Conservation (phyloP, 108 stramenopile genomes). For the Thalassiosira profunda region DNA sequence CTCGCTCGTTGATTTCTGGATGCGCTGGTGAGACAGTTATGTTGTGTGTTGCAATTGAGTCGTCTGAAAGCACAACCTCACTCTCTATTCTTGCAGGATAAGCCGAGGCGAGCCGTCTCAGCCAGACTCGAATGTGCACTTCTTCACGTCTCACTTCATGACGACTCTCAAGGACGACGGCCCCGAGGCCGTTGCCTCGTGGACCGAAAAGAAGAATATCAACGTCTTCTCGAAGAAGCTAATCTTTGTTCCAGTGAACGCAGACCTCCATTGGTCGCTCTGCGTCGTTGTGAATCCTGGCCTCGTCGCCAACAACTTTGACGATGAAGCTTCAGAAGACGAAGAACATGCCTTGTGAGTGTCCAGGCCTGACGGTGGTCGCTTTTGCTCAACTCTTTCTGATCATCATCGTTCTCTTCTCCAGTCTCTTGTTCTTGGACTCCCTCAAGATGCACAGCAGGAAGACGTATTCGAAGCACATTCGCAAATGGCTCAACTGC, state of each 20-base stretch:
- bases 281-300: slow-evolving; percentile 95
- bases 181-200: slow-evolving; percentile 66
- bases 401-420: background rate
- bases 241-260: slow-evolving; percentile 95
- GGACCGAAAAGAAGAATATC: slow-evolving; percentile 83
- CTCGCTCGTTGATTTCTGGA: slow-evolving; percentile 90
- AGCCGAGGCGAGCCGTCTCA: slow-evolving; percentile 17
- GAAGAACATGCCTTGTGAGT: slow-evolving; percentile 39
- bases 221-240: slow-evolving; percentile 91
- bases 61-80: background rate
- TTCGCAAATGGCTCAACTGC: slow-evolving; percentile 77
- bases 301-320: slow-evolving; percentile 28
- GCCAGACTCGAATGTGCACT: slow-evolving; percentile 48
- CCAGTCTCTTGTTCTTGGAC: slow-evolving; percentile 86
- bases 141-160: slow-evolving; percentile 92
- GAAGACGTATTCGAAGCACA: slow-evolving; percentile 32
- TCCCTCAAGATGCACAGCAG: slow-evolving; percentile 79
- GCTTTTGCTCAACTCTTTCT: background rate
- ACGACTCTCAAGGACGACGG: slow-evolving; percentile 75
- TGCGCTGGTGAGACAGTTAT: slow-evolving; percentile 75
- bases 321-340: background rate
- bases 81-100: slow-evolving; percentile 27
- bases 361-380: background rate
- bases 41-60: background rate
- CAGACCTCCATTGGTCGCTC: slow-evolving; percentile 95